phyloP scores from a whole-genome alignment of 805 yeast genomes.

The Kodamaea kaohsiungensis region DNA sequence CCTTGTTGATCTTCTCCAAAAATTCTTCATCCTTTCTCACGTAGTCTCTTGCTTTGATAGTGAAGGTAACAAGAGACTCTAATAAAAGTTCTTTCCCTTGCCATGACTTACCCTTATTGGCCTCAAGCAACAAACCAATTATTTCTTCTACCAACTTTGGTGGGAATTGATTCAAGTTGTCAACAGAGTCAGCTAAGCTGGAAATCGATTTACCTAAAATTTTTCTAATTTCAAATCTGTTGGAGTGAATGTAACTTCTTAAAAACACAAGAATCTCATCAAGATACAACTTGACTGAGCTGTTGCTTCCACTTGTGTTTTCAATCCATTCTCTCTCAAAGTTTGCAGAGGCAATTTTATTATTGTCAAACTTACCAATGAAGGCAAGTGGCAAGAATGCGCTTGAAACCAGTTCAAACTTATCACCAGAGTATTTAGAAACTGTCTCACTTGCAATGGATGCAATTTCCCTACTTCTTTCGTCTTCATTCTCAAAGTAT shows the following conservation, averaged over 20 bases:
- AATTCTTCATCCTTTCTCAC: constrained; percentile 31
- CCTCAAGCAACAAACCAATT: constrained; percentile 54
- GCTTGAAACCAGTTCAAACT: constrained; percentile 59
- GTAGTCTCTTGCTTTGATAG: constrained; percentile 45
- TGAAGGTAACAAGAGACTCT: constrained; percentile 63
- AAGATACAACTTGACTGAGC: constrained; percentile 67
- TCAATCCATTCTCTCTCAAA: constrained; percentile 78
- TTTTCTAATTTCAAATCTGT: constrained; percentile 63
- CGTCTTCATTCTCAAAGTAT: constrained; percentile 58
- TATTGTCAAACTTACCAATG: constrained; percentile 70
- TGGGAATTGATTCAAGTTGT: constrained; percentile 25
- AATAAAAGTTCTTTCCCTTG: constrained; percentile 79
- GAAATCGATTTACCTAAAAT: constrained; percentile 70
- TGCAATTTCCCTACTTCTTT: constrained; percentile 50
- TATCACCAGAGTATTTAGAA: constrained; percentile 66
- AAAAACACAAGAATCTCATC: constrained; percentile 63
- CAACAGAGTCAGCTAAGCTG: constrained; percentile 51
- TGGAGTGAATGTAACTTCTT: constrained; percentile 51
- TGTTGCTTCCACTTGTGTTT: constrained; percentile 70
- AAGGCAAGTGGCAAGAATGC: constrained; percentile 77
- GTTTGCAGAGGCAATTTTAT: constrained; percentile 41
- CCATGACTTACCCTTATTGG: constrained; percentile 82
- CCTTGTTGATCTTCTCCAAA: constrained; percentile 39
- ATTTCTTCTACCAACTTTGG: constrained; percentile 28
- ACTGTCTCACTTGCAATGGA: constrained; percentile 66